Evolutionary conservation across 2,329 filamentous ascomycete species (phyloP).

Genomic region (Trichoderma aggressivum): DNA sequence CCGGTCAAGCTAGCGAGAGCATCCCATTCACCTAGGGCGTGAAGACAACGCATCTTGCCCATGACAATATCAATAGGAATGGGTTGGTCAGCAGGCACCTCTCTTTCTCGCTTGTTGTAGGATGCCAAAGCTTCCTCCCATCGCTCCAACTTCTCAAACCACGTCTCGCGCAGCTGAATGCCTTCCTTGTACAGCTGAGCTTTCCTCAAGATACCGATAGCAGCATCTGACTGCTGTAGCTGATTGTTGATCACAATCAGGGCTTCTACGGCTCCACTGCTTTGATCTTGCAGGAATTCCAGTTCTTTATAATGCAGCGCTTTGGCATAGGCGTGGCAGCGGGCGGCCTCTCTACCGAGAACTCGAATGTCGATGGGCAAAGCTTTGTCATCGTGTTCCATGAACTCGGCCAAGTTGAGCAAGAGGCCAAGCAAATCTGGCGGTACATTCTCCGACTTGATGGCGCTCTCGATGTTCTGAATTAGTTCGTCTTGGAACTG

Average conservation of each 20-base stretch:
- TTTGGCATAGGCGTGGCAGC: conserved; percentile 97
- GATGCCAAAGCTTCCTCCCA: conserved; percentile 97
- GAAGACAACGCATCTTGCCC: conserved; percentile 98
- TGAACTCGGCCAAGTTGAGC: conserved; percentile 96
- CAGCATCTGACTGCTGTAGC: conserved; percentile 95
- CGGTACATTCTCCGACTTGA: conserved; percentile 92
- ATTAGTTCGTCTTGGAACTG: conserved; percentile 97
- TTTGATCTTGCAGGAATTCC: conserved; percentile 97
- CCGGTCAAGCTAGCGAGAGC: conserved; percentile 82
- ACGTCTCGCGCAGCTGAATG: conserved; percentile 93
- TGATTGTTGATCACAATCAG: conserved; percentile 99
- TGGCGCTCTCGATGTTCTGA: conserved; percentile 88
- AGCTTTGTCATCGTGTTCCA: conserved; percentile 99
- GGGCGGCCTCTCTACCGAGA: conserved; percentile 88
- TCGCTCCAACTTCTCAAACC: conserved; percentile 96
- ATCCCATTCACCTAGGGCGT: conserved; percentile 97
- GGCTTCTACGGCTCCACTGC: conserved; percentile 90
- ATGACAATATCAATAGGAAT: conserved; percentile 90
- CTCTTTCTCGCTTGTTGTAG: conserved; percentile 80
- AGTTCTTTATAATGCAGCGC: conserved; percentile 98
- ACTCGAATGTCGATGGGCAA: conserved; percentile 95
- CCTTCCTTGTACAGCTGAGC: conserved; percentile 91
- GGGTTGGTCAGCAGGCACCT: conserved; percentile 55
- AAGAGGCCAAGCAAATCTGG: conserved; percentile 92
- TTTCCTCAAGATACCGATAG: conserved; percentile 94